Evolutionary conservation across 2,329 filamentous ascomycete genomes (phyloP), one percentile per base, ranked within the genome.

Genomic region (Botrytis tulipae): DNA sequence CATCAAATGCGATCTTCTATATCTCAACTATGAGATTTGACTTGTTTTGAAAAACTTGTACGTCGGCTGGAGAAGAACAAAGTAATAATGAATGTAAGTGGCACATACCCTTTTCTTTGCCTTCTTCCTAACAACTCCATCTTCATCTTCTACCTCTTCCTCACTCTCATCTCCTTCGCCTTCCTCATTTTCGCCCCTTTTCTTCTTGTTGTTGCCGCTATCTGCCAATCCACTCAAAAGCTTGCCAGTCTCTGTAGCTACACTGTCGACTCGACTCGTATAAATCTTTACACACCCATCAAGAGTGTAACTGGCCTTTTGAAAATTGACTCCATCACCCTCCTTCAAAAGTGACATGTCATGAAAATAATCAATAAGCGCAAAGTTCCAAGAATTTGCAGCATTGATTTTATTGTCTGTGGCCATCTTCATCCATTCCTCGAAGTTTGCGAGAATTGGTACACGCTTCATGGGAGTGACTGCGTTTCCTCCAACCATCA

Each of bases 351-450:
- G 85, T 1, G 94, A 97, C 96, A 99, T 98, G 80, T 99, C 96
- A 83, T 99, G 95, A 80, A 99, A 99, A 84, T 99, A 99, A 83
- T 99, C 96, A 81, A 99, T 99, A 29, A 99, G 88, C n/a, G 96
- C 96, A 84, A 99, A 98, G 83, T 98, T 98, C 96, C 96, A 99
- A 44, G 95, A 98, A 83, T 99, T 99, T 74, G 92, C 90, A 67
- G 96, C 95, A 82, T 98, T 99, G 86, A 99, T 99, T 84, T 96
- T 96, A 85, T 99, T 99, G 85, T 99, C 96, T 25, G 96, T 98
- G 3, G 96, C 96, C 94, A 99, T 97, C 87, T 98, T 99, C 94
- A 99, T 98, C 96, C 95, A 98, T 82, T 99, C 96, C 82, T 99
- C 96, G 79, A 98, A 99, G 83, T 99, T 99, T 80, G 96, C 96